A percentile compares a stretch with the other conserved stretches of the same genome.
phyloP scores from a whole-genome alignment of 1,284 basidiomycete species.

The Ceratobasidium papillatum region DNA sequence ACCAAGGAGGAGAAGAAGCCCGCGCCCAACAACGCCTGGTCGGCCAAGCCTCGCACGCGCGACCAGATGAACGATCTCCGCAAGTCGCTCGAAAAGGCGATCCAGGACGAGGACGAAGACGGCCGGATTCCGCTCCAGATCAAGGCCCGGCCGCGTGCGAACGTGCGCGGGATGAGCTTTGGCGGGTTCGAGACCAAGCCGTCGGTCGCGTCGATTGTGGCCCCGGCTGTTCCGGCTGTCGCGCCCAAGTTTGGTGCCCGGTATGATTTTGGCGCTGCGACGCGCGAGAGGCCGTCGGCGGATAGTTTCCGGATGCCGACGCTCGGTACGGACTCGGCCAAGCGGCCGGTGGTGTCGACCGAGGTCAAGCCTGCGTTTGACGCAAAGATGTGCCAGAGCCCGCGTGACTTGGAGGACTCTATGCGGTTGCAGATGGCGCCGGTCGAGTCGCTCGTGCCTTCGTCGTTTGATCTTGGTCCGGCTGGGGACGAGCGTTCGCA shows the following conservation, averaged over 20 bases:
- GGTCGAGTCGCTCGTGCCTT: conserved; percentile 14
- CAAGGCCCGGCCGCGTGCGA: conserved; percentile 47
- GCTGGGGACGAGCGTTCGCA: conserved; percentile 33
- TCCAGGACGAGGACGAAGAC: conserved; percentile 44
- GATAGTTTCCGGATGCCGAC: conserved; percentile 27
- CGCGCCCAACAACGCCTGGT: conserved; percentile 1
- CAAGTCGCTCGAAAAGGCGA: conserved; percentile 65
- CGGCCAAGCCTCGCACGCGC: conserved; percentile 26
- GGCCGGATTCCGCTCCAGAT: conserved; percentile 47
- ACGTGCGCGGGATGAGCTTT: conserved; percentile 35
- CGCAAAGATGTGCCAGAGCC: conserved; percentile 21
- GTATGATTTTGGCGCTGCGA: conserved; percentile 41
- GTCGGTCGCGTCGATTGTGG: conserved; percentile 46
- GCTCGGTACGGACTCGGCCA: conserved; percentile 26
- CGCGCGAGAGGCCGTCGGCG: conserved; percentile 10
- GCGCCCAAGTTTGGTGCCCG: conserved; percentile 37
- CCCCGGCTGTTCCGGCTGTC: conserved; percentile 14
- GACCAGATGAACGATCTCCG: conserved; percentile 59
- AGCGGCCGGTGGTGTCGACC: conserved; percentile 23
- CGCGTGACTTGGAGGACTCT: conserved; percentile 21
- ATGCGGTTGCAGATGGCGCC: conserved; percentile 21
- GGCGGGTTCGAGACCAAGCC: conserved; percentile 23
- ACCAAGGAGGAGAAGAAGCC: conserved; percentile 47
- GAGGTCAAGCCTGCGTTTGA: conserved; percentile 10
- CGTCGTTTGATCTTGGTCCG: conserved; percentile 18